Conservation (phyloP, 1,284 basidiomycete genomes). For the Naganishia cerealis region DNA sequence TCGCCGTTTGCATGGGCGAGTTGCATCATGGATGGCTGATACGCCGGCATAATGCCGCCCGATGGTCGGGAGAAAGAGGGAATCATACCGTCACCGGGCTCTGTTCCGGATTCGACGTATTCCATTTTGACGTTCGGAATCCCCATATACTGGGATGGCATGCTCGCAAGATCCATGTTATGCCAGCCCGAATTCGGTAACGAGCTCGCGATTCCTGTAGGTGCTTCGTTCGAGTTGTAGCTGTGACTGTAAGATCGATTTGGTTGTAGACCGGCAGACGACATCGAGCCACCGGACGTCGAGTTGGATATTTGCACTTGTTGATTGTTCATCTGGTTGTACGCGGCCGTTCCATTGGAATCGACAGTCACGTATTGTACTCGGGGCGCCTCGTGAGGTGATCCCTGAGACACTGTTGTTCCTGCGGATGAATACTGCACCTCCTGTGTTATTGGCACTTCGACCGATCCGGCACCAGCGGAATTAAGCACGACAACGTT, state of each 20-base stretch:
- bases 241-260: slow-evolving; percentile 4
- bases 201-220: slow-evolving; percentile 3
- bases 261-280: background rate
- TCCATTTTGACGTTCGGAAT: slow-evolving; percentile 17
- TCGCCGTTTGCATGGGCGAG: slow-evolving; percentile 1
- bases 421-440: slow-evolving; percentile 10
- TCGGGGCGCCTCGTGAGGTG: background rate
- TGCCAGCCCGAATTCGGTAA: slow-evolving; percentile 1
- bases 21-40: slow-evolving; percentile 9
- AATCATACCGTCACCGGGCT: slow-evolving; percentile 5
- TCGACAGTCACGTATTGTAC: background rate
- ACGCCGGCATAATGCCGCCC: slow-evolving; percentile 1
- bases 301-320: background rate
- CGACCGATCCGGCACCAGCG: background rate
- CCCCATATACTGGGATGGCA: slow-evolving; percentile 8
- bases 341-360: background rate
- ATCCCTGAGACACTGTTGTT: slow-evolving; percentile 6
- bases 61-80: slow-evolving; percentile 6
- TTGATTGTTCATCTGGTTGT: background rate
- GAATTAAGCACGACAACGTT: slow-evolving; percentile 18
- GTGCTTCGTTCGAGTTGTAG: slow-evolving; percentile 3
- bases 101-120: background rate
- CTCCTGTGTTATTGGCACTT: background rate
- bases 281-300: background rate
- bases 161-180: background rate